Conservation (phyloP, 116 monocot species). For the Cymodocea nodosa region DNA sequence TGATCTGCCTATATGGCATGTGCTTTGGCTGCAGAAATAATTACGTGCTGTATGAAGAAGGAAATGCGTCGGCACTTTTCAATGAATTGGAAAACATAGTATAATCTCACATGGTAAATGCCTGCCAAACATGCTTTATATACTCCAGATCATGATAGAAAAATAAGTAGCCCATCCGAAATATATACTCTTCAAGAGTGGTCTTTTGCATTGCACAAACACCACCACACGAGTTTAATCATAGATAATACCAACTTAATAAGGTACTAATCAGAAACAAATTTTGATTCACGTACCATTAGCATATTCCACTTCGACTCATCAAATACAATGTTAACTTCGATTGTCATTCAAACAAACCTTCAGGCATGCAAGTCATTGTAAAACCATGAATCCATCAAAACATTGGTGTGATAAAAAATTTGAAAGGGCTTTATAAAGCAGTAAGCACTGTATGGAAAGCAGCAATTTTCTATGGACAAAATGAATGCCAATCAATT, state of each 20-base stretch:
- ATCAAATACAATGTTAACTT: conserved; percentile 7
- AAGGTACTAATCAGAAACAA: not conserved
- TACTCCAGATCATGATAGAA: not conserved
- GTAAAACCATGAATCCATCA: not conserved
- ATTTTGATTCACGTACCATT: not conserved
- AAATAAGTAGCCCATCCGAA: not conserved
- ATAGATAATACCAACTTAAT: not conserved
- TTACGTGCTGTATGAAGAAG: not conserved
- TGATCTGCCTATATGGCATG: conserved; percentile 4
- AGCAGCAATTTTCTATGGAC: not conserved
- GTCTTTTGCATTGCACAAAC: not conserved
- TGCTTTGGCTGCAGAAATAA: conserved; percentile 8
- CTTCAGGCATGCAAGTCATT: not conserved
- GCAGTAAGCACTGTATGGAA: not conserved
- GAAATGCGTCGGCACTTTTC: not conserved
- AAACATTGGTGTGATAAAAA: not conserved
- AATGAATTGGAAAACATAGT: not conserved
- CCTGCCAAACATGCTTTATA: not conserved
- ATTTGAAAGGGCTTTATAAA: not conserved
- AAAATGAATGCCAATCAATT: not conserved
- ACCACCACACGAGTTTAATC: not conserved
- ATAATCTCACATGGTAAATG: not conserved
- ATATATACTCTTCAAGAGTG: not conserved
- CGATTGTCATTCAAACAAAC: conserved; percentile 5
- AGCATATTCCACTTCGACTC: conserved; percentile 1